Evolutionary conservation across 805 yeast genomes (phyloP).

Genomic region (Yamadazyma takamatsuzukensis): DNA sequence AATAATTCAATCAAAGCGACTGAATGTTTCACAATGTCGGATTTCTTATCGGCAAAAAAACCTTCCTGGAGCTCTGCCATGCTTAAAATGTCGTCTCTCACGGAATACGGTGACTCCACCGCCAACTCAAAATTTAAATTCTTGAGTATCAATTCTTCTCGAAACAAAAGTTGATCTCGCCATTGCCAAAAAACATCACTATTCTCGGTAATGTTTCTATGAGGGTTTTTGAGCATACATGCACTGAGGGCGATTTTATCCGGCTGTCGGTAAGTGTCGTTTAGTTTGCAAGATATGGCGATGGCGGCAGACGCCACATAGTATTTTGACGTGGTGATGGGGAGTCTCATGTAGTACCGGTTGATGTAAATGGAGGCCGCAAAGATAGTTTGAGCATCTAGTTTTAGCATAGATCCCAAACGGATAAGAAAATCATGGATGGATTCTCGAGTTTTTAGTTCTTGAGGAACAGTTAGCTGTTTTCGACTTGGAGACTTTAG

Average conservation of each 20-base stretch:
- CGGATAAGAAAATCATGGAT: conserved; percentile 36
- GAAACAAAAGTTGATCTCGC: conserved; percentile 40
- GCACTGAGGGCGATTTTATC: conserved; percentile 40
- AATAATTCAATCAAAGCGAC: conserved; percentile 34
- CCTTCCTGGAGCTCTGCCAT: not conserved
- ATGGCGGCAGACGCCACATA: conserved; percentile 43
- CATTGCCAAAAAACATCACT: conserved; percentile 41
- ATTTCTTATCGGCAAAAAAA: conserved; percentile 13
- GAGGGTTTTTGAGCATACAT: conserved; percentile 31
- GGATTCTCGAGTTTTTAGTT: conserved; percentile 33
- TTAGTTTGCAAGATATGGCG: conserved; percentile 39
- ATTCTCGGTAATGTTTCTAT: conserved; percentile 34
- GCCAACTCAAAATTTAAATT: conserved; percentile 37
- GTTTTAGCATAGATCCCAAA: conserved; percentile 33
- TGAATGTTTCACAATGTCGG: conserved; percentile 22
- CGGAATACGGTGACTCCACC: conserved; percentile 36
- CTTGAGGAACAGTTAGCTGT: conserved; percentile 29
- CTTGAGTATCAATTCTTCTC: conserved; percentile 40
- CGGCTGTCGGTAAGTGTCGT: conserved; percentile 41
- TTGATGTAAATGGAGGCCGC: conserved; percentile 39
- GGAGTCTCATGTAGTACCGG: conserved; percentile 38
- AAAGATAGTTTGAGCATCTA: conserved; percentile 39
- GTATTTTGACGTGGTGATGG: conserved; percentile 41
- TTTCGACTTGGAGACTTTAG: conserved; percentile 30
- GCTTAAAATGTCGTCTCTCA: conserved; percentile 18